Evolutionary conservation across 768 basidiomycete species (phyloP).

Genomic region (Ephemerocybe angulata): DNA sequence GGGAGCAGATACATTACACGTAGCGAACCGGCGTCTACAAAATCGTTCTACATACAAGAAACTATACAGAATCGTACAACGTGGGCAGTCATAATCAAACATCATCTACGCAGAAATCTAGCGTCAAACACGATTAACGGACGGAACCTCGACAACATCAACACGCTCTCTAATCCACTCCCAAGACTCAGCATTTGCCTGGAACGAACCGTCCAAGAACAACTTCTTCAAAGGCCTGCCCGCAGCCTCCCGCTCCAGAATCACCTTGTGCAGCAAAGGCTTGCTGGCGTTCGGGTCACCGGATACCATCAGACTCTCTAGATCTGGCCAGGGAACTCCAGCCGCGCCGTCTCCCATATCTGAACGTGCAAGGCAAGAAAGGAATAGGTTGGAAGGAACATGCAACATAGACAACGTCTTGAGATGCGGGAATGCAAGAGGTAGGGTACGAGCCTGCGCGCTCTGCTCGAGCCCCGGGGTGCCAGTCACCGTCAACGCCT

Average conservation of each 20-base stretch:
- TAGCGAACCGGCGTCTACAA: too few species aligned
- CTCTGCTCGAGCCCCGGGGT: constrained; percentile 3
- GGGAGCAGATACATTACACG: too few species aligned
- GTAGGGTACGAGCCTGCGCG: constrained; percentile 9
- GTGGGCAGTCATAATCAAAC: too few species aligned
- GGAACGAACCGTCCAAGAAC: constrained; percentile 20
- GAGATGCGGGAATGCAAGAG: constrained; percentile 25
- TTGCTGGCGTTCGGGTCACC: constrained; percentile 21
- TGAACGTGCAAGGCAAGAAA: constrained; percentile 17
- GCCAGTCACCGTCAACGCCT: constrained; percentile 8
- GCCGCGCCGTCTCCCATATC: not conserved
- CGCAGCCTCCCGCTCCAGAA: constrained; percentile 14
- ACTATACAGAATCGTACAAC: too few species aligned
- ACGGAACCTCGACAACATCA: constrained; percentile 14
- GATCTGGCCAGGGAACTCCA: constrained; percentile 17
- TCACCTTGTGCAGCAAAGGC: constrained; percentile 25
- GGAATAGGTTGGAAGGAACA: constrained; percentile 21
- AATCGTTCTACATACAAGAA: too few species aligned
- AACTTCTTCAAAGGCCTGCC: constrained; percentile 18
- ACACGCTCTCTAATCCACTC: constrained; percentile 24
- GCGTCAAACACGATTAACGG: too few species aligned
- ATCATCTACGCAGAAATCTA: too few species aligned
- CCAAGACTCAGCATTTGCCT: constrained; percentile 23
- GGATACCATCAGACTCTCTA: constrained; percentile 19
- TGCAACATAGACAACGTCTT: constrained; percentile 20